phyloP scores from a whole-genome alignment of 495 filamentous ascomycete species.

The Xylaria castorea region DNA sequence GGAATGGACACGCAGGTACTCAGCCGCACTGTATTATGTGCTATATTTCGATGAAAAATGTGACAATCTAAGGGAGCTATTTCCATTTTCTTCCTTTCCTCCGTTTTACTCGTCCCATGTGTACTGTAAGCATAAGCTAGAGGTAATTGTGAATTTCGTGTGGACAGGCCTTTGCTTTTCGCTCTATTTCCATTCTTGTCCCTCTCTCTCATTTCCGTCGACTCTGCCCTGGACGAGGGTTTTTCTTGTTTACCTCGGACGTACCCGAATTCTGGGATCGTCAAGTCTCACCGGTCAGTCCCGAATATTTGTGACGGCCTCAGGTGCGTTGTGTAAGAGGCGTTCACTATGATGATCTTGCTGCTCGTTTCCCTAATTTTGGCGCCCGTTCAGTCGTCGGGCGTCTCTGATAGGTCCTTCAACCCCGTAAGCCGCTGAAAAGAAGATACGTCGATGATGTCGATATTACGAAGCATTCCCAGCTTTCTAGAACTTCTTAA shows the following conservation, averaged over 20 bases:
- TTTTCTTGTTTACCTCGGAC: constrained; percentile 11
- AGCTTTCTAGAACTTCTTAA: neutral
- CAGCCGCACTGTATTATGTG: constrained; percentile 14
- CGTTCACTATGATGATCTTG: constrained; percentile 22
- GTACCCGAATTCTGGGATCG: constrained; percentile 13
- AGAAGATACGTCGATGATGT: neutral
- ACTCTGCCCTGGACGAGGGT: neutral
- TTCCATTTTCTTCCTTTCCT: neutral
- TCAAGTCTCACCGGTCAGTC: constrained; percentile 24
- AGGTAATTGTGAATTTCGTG: neutral
- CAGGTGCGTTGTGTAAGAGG: constrained; percentile 18
- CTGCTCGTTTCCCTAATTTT: neutral
- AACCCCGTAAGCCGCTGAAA: neutral
- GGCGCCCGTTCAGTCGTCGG: neutral
- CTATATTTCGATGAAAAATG: neutral
- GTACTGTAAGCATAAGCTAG: constrained; percentile 1
- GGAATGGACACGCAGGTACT: neutral
- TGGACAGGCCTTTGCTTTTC: constrained; percentile 4
- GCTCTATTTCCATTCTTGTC: neutral
- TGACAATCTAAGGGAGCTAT: neutral
- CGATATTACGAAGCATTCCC: constrained; percentile 2
- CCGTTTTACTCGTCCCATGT: neutral
- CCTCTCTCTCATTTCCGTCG: neutral
- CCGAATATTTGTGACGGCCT: neutral
- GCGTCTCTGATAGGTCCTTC: neutral